Conservation (phyloP, 2,329 filamentous ascomycete species). For the Aureobasidium sp. region DNA sequence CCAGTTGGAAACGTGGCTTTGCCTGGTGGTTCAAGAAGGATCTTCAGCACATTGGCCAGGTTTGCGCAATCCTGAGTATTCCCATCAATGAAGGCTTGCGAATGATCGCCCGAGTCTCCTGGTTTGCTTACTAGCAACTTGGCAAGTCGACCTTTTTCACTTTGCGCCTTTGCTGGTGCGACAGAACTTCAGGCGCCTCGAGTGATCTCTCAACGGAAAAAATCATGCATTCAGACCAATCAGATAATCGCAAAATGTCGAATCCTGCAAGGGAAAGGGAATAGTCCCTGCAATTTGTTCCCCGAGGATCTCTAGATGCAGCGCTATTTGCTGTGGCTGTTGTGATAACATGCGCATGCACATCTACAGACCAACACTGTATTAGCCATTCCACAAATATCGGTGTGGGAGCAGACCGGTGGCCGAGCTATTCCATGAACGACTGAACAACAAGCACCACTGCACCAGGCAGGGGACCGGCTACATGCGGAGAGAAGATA, state of each 20-base stretch:
- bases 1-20: slow-evolving; percentile 13
- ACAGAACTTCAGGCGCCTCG: background rate
- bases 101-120: slow-evolving; percentile 1
- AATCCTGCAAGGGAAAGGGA: slow-evolving; percentile 1
- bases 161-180: slow-evolving; percentile 4
- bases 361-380: background rate
- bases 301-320: slow-evolving; percentile 6
- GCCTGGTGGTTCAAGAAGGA: slow-evolving; percentile 2
- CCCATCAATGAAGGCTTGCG: slow-evolving; percentile 2
- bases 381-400: background rate
- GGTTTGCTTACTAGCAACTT: background rate
- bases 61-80: slow-evolving; percentile 8
- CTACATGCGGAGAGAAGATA: background rate
- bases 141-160: background rate
- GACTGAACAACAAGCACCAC: background rate
- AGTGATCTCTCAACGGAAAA: slow-evolving; percentile 5
- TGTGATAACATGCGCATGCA: background rate
- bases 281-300: background rate
- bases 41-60: slow-evolving; percentile 5
- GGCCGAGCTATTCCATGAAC: background rate
- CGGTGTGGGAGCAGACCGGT: background rate
- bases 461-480: background rate
- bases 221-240: slow-evolving; percentile 6
- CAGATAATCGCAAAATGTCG: slow-evolving; percentile 3
- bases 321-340: slow-evolving; percentile 7